Evolutionary conservation across 805 yeast genomes (phyloP).

Genomic region (Candida maris): DNA sequence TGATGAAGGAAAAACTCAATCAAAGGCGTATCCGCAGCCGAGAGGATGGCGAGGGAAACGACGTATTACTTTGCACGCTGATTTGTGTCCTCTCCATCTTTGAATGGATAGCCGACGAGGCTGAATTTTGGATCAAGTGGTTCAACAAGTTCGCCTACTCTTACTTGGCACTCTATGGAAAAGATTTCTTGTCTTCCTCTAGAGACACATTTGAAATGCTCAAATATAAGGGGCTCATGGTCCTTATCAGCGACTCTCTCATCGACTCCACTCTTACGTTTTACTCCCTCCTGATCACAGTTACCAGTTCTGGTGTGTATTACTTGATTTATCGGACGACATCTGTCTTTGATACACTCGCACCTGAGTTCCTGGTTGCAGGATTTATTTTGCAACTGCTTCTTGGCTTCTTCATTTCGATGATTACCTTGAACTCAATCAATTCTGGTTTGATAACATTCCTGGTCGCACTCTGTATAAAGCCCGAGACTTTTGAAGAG

Average conservation of each 20-base stretch:
- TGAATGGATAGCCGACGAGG: slow-evolving; percentile 55
- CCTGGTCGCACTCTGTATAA: slow-evolving; percentile 76
- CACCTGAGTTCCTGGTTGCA: slow-evolving; percentile 26
- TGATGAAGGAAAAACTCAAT: slow-evolving; percentile 42
- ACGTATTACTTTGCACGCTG: slow-evolving; percentile 49
- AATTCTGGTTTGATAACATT: slow-evolving; percentile 81
- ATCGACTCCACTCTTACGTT: slow-evolving; percentile 76
- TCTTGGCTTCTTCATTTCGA: slow-evolving; percentile 71
- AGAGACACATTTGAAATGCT: slow-evolving; percentile 78
- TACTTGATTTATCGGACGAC: slow-evolving; percentile 12
- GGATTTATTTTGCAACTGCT: slow-evolving; percentile 41
- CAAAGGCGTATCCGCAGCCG: slow-evolving; percentile 27
- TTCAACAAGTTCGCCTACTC: slow-evolving; percentile 91
- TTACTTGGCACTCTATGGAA: slow-evolving; percentile 83
- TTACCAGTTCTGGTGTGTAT: slow-evolving; percentile 30
- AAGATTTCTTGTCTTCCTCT: slow-evolving; percentile 68
- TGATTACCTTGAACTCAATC: slow-evolving; percentile 68
- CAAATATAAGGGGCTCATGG: slow-evolving; percentile 77
- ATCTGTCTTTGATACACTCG: slow-evolving; percentile 15
- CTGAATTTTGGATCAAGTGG: slow-evolving; percentile 53
- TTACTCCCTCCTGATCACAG: slow-evolving; percentile 65
- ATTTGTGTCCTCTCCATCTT: slow-evolving; percentile 47
- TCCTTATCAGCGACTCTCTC: slow-evolving; percentile 78
- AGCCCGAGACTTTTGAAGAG: slow-evolving; percentile 77
- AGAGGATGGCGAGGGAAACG: slow-evolving; percentile 48